Conservation (phyloP, 164 flowering plant species). For the Tetracentron sinense region DNA sequence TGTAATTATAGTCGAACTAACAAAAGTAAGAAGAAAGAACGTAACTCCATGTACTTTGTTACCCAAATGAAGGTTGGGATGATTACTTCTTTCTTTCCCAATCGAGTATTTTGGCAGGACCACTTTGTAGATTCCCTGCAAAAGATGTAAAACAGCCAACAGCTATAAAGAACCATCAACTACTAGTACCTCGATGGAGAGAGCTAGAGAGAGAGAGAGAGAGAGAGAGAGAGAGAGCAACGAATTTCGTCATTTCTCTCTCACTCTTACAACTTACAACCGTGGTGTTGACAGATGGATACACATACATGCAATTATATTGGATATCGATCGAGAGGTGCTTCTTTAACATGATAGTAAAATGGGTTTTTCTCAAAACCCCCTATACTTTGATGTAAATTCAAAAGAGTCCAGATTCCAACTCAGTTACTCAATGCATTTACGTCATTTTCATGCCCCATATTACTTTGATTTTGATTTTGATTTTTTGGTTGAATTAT, state of each 20-base stretch:
- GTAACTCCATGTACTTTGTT: conserved; percentile 18
- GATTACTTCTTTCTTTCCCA: conserved; percentile 8
- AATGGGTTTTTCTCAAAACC: background rate
- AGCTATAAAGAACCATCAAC: conserved; percentile 57
- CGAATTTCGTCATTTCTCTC: conserved; percentile 21
- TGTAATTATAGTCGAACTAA: background rate
- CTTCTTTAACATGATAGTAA: conserved; percentile 3
- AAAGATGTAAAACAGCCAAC: conserved; percentile 45
- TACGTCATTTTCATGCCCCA: too few relatives aligned
- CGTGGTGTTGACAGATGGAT: conserved; percentile 26
- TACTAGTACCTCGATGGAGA: conserved; percentile 27
- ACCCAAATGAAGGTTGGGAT: conserved; percentile 11
- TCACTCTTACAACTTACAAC: conserved; percentile 9
- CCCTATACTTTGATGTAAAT: background rate
- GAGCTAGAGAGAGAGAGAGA: conserved; percentile 18
- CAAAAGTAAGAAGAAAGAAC: background rate
- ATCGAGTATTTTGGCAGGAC: conserved; percentile 39
- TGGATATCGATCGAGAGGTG: background rate
- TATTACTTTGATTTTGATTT: too few relatives aligned
- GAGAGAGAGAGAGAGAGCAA: conserved; percentile 20
- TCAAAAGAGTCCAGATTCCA: conserved; percentile 1
- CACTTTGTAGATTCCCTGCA: conserved; percentile 41
- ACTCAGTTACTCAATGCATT: too few relatives aligned
- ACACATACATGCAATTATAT: conserved; percentile 14
- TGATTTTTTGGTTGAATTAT: too few relatives aligned